These are phyloP conservation scores for Yarrowia sp. DNA, from an alignment of 805 yeast species.

Conservation along the genomic window DNA sequence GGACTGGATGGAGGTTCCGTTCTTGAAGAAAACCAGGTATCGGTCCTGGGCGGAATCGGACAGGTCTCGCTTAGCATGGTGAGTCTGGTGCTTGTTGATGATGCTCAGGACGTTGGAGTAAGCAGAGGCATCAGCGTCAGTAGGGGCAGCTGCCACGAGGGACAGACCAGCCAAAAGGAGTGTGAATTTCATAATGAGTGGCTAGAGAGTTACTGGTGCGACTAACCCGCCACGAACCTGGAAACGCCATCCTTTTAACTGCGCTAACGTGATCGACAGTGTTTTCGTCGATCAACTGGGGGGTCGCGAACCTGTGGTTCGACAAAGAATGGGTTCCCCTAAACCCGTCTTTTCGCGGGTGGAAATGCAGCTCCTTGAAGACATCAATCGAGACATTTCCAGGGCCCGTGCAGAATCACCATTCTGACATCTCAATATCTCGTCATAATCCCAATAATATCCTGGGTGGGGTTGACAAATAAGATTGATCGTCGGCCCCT, in stretches of 20 bases:
- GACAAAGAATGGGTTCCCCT: neutral
- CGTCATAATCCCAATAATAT: neutral
- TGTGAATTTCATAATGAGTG: constrained; percentile 22
- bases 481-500: constrained; percentile 23
- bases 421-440: no score
- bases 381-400: neutral
- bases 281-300: constrained; percentile 25
- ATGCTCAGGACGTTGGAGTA: constrained; percentile 15
- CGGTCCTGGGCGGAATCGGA: constrained; percentile 5
- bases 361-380: neutral
- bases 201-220: neutral
- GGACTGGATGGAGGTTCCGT: constrained; percentile 9
- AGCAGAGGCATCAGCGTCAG: constrained; percentile 14
- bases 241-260: constrained; percentile 10
- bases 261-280: constrained; percentile 17
- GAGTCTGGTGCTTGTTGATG: constrained; percentile 20
- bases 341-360: neutral
- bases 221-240: neutral
- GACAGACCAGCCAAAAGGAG: constrained; percentile 21
- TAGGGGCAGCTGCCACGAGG: constrained; percentile 17
- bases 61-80: constrained; percentile 18
- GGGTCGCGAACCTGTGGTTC: neutral
- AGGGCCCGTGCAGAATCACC: no score
- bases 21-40: constrained; percentile 21
- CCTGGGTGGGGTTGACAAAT: neutral